Percentiles rank a stretch among this genome's conserved stretches.
Evolutionary conservation across 1,284 basidiomycete species (phyloP).

Genomic region (Trametes versicolor): DNA sequence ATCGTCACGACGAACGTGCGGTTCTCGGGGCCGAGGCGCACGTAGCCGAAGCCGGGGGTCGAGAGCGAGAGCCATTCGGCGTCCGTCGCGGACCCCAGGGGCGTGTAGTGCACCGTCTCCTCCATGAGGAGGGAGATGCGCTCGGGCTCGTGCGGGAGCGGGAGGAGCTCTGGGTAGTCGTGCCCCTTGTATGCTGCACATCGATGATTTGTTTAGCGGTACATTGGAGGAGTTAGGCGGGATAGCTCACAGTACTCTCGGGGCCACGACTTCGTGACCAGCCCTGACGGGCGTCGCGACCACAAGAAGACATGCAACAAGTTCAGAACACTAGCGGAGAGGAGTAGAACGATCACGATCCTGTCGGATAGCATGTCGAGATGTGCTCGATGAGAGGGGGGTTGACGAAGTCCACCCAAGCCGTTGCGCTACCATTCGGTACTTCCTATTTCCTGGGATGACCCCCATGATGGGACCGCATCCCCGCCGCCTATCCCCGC

Average conservation of each 20-base stretch:
- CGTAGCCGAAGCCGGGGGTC: constrained; percentile 15
- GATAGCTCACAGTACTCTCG: background rate
- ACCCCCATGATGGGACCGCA: too few species aligned
- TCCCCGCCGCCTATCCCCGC: too few species aligned
- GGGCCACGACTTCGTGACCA: background rate
- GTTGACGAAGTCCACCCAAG: too few species aligned
- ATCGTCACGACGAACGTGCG: constrained; percentile 42
- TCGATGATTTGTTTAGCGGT: background rate
- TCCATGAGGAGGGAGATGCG: constrained; percentile 14
- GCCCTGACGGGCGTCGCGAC: background rate
- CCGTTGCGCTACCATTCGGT: background rate
- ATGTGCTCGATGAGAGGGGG: background rate
- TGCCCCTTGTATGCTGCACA: constrained; percentile 16
- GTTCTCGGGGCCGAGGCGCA: constrained; percentile 39
- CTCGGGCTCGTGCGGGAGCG: constrained; percentile 2
- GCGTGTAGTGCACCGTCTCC: constrained; percentile 21
- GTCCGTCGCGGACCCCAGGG: constrained; percentile 11
- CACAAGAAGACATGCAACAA: background rate
- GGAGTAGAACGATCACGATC: background rate
- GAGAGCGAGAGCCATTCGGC: constrained; percentile 13
- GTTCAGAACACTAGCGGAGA: background rate
- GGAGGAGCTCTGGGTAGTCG: constrained; percentile 23
- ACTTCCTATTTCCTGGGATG: background rate
- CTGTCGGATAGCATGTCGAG: background rate
- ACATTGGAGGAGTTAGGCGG: background rate